Conservation (phyloP, 1,284 basidiomycete species). For the Ustilago esculenta region DNA sequence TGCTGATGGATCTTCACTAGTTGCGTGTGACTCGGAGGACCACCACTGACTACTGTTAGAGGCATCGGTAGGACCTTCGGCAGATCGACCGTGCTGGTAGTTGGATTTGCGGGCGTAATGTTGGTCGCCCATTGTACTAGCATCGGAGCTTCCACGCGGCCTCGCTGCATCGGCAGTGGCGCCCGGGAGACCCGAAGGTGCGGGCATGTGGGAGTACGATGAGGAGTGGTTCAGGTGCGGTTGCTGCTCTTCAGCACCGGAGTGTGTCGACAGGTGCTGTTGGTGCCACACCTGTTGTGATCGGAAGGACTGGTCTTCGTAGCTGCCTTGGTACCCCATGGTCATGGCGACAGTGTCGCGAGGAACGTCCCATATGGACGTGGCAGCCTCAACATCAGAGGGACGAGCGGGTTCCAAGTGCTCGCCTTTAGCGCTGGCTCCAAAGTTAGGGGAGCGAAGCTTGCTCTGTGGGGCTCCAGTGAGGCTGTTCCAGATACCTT, state of each 20-base stretch:
- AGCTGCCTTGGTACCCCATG: conserved; percentile 38
- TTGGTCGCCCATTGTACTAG: conserved; percentile 3
- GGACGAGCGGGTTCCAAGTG: conserved; percentile 33
- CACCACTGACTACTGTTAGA: conserved; percentile 30
- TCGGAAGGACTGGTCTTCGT: conserved; percentile 30
- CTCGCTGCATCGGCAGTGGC: conserved; percentile 16
- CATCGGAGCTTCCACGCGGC: conserved; percentile 21
- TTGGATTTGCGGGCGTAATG: conserved; percentile 31
- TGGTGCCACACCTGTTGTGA: conserved; percentile 30
- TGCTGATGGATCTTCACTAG: conserved; percentile 16
- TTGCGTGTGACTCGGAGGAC: conserved; percentile 9
- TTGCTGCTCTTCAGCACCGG: conserved; percentile 11
- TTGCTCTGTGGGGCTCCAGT: conserved; percentile 42
- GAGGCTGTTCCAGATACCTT: conserved; percentile 43
- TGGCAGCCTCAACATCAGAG: conserved; percentile 40
- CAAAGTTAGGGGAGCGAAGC: conserved; percentile 8
- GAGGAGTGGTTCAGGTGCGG: conserved; percentile 10
- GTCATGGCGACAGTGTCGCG: conserved; percentile 49
- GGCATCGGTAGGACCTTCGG: conserved; percentile 15
- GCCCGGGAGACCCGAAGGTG: conserved; percentile 36
- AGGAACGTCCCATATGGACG: conserved; percentile 44
- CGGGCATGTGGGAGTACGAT: conserved; percentile 26
- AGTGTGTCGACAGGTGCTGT: conserved; percentile 14
- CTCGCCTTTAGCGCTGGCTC: conserved; percentile 18
- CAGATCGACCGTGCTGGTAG: conserved; percentile 21